A percentile compares a stretch with the other conserved stretches of the same genome.
Evolutionary conservation across 768 basidiomycete species (phyloP).

Genomic region (Boletus rex-veris): DNA sequence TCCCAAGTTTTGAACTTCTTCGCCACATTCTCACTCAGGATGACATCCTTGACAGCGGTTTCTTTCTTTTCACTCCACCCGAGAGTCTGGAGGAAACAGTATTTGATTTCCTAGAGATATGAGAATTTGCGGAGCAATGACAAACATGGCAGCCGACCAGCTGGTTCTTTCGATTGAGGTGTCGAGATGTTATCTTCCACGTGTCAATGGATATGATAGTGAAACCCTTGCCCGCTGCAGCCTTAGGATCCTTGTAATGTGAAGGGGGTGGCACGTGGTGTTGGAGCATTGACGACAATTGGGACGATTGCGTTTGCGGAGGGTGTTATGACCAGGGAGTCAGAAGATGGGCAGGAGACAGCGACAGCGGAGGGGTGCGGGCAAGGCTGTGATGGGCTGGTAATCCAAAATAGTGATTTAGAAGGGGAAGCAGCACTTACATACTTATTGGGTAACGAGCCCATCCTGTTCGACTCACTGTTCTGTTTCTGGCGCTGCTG

Average conservation of each 20-base stretch:
- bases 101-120: not conserved
- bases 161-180: too few relatives aligned
- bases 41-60: not conserved
- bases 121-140: not conserved
- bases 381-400: too few relatives aligned
- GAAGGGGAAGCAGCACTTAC: too few relatives aligned
- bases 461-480: too few relatives aligned
- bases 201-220: not conserved
- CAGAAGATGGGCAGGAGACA: not conserved
- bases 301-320: not conserved
- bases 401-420: too few relatives aligned
- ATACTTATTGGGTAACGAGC: too few relatives aligned
- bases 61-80: not conserved
- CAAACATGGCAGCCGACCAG: not conserved
- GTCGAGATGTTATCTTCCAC: not conserved
- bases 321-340: too few relatives aligned
- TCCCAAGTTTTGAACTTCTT: not conserved
- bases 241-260: too few relatives aligned
- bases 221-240: too few relatives aligned
- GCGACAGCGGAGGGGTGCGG: too few relatives aligned
- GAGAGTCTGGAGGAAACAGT: not conserved
- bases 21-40: not conserved
- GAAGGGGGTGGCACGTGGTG: not conserved
- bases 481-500: too few relatives aligned
- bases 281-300: not conserved